These are phyloP conservation scores for Fusarium sp. DNA, from an alignment of 2,329 filamentous ascomycete genomes.

Conservation along the genomic window DNA sequence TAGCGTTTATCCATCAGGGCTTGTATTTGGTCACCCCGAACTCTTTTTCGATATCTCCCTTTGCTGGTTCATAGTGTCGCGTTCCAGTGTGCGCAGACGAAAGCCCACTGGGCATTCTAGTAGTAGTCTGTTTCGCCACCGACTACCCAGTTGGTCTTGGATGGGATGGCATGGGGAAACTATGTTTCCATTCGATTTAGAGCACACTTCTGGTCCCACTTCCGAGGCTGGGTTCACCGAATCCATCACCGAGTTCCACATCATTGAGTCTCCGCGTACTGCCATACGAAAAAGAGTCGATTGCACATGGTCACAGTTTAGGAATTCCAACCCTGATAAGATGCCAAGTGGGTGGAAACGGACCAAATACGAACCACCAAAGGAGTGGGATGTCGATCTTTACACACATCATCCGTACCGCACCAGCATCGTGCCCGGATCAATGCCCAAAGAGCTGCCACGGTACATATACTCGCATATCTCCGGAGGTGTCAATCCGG, in stretches of 20 bases:
- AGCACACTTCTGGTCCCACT: not conserved
- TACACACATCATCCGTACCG: not conserved
- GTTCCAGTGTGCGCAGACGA: not conserved
- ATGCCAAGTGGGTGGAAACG: not conserved
- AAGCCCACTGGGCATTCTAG: rapidly evolving
- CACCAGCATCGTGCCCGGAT: not conserved
- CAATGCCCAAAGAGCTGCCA: not conserved
- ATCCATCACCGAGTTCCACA: rapidly evolving
- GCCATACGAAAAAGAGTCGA: rapidly evolving
- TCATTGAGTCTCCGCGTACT: not conserved
- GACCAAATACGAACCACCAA: not conserved
- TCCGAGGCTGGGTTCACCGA: not conserved
- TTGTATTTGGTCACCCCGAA: not conserved
- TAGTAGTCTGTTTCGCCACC: not conserved
- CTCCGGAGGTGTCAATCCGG: not conserved
- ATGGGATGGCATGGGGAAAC: not conserved
- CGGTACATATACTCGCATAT: not conserved
- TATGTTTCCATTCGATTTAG: not conserved
- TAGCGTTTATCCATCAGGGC: not conserved
- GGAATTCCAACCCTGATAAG: not conserved
- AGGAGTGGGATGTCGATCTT: not conserved
- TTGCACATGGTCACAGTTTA: not conserved
- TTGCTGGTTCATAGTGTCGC: not conserved
- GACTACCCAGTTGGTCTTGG: not conserved
- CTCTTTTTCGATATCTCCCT: not conserved